These are phyloP conservation scores for Pleurotus ostreatus DNA, from an alignment of 768 basidiomycete genomes.

Conservation along the genomic window DNA sequence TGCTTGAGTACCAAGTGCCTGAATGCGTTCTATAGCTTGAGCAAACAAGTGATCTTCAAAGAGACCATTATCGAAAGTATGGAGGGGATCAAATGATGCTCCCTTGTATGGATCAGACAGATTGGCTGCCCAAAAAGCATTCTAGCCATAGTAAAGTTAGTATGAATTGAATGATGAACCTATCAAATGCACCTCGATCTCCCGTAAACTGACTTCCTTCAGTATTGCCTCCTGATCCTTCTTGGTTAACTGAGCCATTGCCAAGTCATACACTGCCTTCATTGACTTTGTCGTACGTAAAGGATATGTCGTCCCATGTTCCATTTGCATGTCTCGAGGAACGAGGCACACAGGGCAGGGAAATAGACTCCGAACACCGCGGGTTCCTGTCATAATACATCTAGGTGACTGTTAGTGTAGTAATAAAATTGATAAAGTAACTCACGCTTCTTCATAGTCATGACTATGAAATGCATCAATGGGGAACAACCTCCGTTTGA, in stretches of 20 bases:
- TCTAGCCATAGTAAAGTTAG: slow-evolving; percentile 20
- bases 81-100: slow-evolving; percentile 34
- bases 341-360: slow-evolving; percentile 38
- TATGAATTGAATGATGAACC: neutral
- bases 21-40: slow-evolving; percentile 12
- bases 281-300: slow-evolving; percentile 15
- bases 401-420: slow-evolving; percentile 13
- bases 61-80: slow-evolving; percentile 28
- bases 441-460: slow-evolving; percentile 41
- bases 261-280: slow-evolving; percentile 12
- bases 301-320: slow-evolving; percentile 15
- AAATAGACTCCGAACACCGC: slow-evolving; percentile 19
- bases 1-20: slow-evolving; percentile 9
- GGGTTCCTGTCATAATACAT: slow-evolving; percentile 34
- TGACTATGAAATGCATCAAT: slow-evolving; percentile 32
- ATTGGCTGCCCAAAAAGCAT: slow-evolving; percentile 33
- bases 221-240: slow-evolving; percentile 10
- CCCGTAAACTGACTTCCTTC: slow-evolving; percentile 17
- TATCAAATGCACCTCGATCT: slow-evolving; percentile 17
- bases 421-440: no score
- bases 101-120: slow-evolving; percentile 28
- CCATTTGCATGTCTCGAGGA: slow-evolving; percentile 17
- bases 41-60: slow-evolving; percentile 27
- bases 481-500: slow-evolving; percentile 26
- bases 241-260: neutral